These are phyloP conservation scores for Fusarium sp. DNA, from an alignment of 2,329 filamentous ascomycete genomes.

Conservation along the genomic window DNA sequence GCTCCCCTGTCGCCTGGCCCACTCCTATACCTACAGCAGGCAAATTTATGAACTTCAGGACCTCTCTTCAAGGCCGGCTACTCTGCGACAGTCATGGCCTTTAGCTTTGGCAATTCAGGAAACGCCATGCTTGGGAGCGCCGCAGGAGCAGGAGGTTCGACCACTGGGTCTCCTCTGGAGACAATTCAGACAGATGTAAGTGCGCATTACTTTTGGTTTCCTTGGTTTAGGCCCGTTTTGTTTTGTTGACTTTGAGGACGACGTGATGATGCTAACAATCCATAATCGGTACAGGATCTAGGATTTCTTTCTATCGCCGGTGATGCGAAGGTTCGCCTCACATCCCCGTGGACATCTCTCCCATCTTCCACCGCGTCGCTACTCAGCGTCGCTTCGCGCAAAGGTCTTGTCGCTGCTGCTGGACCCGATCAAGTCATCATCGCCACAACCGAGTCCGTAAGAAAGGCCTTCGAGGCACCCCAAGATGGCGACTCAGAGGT, in stretches of 20 bases:
- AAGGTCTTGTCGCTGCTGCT: conserved; percentile 86
- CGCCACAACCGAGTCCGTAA: conserved; percentile 79
- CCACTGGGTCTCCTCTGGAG: conserved; percentile 73
- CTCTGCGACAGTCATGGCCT: conserved; percentile 68
- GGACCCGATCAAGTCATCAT: conserved; percentile 83
- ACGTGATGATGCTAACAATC: conserved; percentile 38
- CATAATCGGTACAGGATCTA: conserved; percentile 64
- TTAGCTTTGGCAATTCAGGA: conserved; percentile 66
- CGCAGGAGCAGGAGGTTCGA: conserved; percentile 52
- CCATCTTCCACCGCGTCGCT: conserved; percentile 84
- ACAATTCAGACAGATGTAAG: conserved; percentile 85
- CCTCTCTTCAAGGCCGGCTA: conserved; percentile 48
- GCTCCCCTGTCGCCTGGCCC: conserved; percentile 36
- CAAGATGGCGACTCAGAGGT: conserved; percentile 72
- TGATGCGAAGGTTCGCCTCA: conserved; percentile 85
- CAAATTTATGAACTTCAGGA: conserved; percentile 47
- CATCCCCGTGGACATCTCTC: conserved; percentile 79
- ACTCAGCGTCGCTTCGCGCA: conserved; percentile 81
- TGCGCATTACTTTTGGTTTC: conserved; percentile 20
- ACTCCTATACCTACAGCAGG: conserved; percentile 39
- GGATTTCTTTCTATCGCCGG: conserved; percentile 84
- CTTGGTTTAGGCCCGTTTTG: conserved; percentile 7
- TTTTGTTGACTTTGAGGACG: conserved; percentile 26
- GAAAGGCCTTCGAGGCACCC: conserved; percentile 75
- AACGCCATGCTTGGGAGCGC: conserved; percentile 57